Percentiles rank a stretch among this genome's conserved stretches.
Conservation (phyloP, 208 protist genomes). For the Crithidia sp. region DNA sequence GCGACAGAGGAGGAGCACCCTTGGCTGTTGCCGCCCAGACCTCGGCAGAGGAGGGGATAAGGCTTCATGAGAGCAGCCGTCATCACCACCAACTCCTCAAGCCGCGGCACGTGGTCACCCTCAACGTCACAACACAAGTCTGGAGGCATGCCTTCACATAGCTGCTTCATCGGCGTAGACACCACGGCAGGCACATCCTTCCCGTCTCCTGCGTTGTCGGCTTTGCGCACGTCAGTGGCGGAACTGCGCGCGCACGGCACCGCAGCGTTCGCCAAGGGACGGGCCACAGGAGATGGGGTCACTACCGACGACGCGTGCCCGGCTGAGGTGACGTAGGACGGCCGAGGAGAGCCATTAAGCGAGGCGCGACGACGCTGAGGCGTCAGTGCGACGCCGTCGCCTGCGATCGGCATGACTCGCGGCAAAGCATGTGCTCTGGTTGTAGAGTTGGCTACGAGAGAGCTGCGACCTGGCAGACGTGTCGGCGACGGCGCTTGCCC, state of each 20-base stretch:
- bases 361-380: not conserved
- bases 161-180: not conserved
- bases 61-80: conserved; percentile 26
- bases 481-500: not conserved
- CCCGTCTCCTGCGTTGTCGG: not conserved
- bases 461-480: not conserved
- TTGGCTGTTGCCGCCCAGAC: not conserved
- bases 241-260: not conserved
- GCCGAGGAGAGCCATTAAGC: not conserved
- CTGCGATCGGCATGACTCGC: no score
- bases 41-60: conserved; percentile 11
- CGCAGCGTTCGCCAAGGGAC: not conserved
- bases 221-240: not conserved
- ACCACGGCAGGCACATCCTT: not conserved
- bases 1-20: not conserved
- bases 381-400: not conserved
- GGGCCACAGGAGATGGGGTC: not conserved
- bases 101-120: not conserved
- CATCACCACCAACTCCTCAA: conserved; percentile 23
- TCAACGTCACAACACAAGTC: not conserved
- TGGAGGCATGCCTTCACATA: not conserved
- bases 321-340: conserved; percentile 5
- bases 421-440: not conserved
- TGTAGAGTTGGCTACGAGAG: not conserved
- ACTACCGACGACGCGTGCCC: conserved; percentile 1